Evolutionary conservation across 352 stramenopile genomes (phyloP).

Genomic region (Achlya hypogyna): DNA sequence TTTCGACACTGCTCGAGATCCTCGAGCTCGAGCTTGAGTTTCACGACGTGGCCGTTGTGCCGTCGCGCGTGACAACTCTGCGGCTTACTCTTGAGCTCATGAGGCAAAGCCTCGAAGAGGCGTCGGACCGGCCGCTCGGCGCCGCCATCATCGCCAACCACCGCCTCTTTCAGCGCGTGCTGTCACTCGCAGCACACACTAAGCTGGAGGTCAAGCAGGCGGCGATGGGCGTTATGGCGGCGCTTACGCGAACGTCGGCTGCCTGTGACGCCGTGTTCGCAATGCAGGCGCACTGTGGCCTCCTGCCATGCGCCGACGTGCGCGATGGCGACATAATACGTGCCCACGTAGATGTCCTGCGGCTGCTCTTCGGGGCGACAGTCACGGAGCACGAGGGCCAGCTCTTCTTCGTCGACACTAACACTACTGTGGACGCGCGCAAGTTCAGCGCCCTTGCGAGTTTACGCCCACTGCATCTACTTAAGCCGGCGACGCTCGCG

Average conservation of each 20-base stretch:
- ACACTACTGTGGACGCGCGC: not conserved
- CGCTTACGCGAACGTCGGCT: not conserved
- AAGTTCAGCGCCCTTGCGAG: conserved; percentile 7
- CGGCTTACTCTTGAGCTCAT: conserved; percentile 5
- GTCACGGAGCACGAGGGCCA: not conserved
- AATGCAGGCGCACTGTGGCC: not conserved
- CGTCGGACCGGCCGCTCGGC: not conserved
- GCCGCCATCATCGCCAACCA: not conserved
- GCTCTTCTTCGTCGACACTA: conserved; percentile 9
- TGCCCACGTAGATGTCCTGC: not conserved
- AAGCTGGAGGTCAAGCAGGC: conserved; percentile 11
- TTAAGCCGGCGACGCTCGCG: conserved; percentile 5
- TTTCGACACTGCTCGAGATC: conserved; percentile 1
- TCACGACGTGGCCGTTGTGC: not conserved
- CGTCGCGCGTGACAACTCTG: not conserved
- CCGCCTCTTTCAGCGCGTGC: not conserved
- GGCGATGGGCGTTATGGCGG: not conserved
- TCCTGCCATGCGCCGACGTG: not conserved
- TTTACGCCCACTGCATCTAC: not conserved
- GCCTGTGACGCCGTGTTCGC: not conserved
- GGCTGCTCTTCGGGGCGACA: not conserved
- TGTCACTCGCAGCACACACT: conserved; percentile 4
- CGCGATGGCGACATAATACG: not conserved
- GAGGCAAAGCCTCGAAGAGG: not conserved
- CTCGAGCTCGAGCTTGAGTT: conserved; percentile 13